Evolutionary conservation across 345 rosid genomes (phyloP), one percentile per base, ranked within the genome.

Genomic region (Erysimum cheiranthoides): DNA sequence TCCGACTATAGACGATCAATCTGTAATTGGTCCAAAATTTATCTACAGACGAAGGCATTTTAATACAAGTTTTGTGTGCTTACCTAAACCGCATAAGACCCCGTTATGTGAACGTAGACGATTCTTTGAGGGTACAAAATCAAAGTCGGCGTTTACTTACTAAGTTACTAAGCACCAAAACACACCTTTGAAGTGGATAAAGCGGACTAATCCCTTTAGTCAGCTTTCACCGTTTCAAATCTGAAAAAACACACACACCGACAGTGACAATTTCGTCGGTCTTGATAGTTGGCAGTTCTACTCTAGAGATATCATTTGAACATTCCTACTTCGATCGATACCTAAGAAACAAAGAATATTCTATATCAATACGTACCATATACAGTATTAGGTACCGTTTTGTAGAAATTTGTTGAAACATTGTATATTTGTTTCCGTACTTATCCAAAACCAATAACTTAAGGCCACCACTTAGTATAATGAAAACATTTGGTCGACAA

Each of bases 231-330:
- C 35, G 25, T 45, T 60, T 32, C 18, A 45, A 43, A 32, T 58
- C 65, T 12, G 12, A 17, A 32, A 45, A 32, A 21, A 40, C 18
- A 45, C 54, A 32, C 3, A 13, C n/a, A 59, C 74, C 54, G 54
- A 70, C 74, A 25, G 28, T 27, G 57, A 71, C 49, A 40, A 46
- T 71, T 60, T 59, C 47, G 56, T 47, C 36, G 47, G 66, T 71
- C 21, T 30, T 70, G 46, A 70, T 32, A 71, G 27, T 21, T 45
- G 56, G 45, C 18, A 42, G 45, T 54, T 69, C 14, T 17, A 40
- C 63, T 14, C 12, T 40, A 30, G 5, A 21, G 12, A 35, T 36
- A 70, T 70, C 66, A 59, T 46, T 70, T 71, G 50, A 49, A 60
- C 60, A 60, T 49, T 71, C 67, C 36, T 25, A 49, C 39, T 47